A percentile compares a stretch with the other conserved stretches of the same genome.
These are phyloP conservation scores for Colletotrichum eremochloae DNA, from an alignment of 2,329 filamentous ascomycete genomes.

Conservation along the genomic window DNA sequence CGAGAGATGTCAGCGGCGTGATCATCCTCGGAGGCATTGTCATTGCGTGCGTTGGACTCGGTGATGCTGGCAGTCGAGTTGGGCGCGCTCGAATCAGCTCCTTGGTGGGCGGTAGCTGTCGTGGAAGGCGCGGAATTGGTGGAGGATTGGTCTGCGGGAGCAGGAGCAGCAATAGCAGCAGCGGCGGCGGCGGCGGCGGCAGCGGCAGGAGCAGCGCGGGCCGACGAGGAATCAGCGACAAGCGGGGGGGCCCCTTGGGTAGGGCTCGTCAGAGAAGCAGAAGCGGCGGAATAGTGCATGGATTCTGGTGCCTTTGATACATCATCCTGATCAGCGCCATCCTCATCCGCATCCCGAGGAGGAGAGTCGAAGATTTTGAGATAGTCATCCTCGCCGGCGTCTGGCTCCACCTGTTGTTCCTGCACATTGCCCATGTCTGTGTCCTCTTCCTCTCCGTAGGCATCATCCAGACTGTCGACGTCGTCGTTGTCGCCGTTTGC, in stretches of 20 bases:
- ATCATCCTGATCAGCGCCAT: conserved; percentile 52
- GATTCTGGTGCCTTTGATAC: conserved; percentile 61
- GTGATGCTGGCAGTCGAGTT: conserved; percentile 41
- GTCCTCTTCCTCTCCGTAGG: conserved; percentile 58
- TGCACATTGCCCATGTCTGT: conserved; percentile 48
- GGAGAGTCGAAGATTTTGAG: conserved; percentile 66
- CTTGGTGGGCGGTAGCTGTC: conserved; percentile 47
- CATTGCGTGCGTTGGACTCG: conserved; percentile 48
- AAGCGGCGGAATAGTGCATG: conserved; percentile 56
- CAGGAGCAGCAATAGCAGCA: conserved; percentile 40
- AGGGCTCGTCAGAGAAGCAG: conserved; percentile 54
- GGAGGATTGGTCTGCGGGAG: conserved; percentile 44
- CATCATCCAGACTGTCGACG: conserved; percentile 61
- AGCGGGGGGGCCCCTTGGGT: conserved; percentile 49
- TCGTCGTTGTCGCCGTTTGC: conserved; percentile 49
- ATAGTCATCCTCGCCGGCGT: conserved; percentile 61
- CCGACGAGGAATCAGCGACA: conserved; percentile 50
- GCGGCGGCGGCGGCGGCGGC: conserved; percentile 42
- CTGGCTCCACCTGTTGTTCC: conserved; percentile 47
- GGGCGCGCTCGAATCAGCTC: conserved; percentile 46
- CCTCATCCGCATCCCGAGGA: conserved; percentile 53
- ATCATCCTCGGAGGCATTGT: conserved; percentile 47
- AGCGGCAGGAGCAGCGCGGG: conserved; percentile 45
- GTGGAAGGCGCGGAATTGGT: conserved; percentile 26
- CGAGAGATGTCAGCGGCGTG: conserved; percentile 56